Evolutionary conservation across 495 filamentous ascomycete species (phyloP).

Genomic region (Tetracladium setigerum): DNA sequence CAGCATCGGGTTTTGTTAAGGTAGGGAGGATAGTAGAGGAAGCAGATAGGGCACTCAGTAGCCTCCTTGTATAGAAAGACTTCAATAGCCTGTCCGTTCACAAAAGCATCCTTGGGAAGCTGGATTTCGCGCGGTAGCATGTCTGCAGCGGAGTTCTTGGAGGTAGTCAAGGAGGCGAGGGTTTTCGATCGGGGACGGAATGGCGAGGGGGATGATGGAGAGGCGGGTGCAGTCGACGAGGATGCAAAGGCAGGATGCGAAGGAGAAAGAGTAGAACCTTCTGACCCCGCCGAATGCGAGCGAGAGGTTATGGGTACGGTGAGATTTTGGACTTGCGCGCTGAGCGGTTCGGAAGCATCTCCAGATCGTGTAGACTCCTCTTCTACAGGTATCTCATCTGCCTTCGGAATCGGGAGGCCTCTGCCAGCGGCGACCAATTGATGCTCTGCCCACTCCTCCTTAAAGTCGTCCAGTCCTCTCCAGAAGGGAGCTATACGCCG

Average conservation of each 20-base stretch:
- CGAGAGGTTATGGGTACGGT: conserved; percentile 19
- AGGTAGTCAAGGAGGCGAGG: conserved; percentile 69
- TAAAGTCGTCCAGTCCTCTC: conserved; percentile 85
- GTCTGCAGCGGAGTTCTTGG: conserved; percentile 62
- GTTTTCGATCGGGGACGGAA: conserved; percentile 52
- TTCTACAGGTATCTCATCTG: conserved; percentile 69
- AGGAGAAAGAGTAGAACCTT: conserved; percentile 17
- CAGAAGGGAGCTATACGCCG: conserved; percentile 90
- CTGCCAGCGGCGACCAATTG: conserved; percentile 89
- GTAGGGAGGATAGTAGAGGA: conserved; percentile 91
- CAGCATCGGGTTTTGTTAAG: conserved; percentile 95
- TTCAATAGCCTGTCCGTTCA: conserved; percentile 87
- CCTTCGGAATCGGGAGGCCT: conserved; percentile 73
- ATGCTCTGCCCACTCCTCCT: conserved; percentile 83
- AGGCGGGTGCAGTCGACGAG: too few relatives aligned
- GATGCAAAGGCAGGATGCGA: conserved; percentile 17
- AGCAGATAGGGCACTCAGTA: conserved; percentile 91
- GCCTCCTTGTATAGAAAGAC: conserved; percentile 89
- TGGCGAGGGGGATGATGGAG: conserved; percentile 11
- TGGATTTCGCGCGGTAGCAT: conserved; percentile 69
- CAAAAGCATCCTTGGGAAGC: conserved; percentile 74
- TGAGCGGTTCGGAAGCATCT: conserved; percentile 18
- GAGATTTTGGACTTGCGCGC: conserved; percentile 17
- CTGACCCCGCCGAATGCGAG: conserved; percentile 20
- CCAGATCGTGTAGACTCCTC: conserved; percentile 44